Base-by-base conservation (phyloP, 164 flowering plant genomes). In the Dillenia suffruticosa region DNA sequence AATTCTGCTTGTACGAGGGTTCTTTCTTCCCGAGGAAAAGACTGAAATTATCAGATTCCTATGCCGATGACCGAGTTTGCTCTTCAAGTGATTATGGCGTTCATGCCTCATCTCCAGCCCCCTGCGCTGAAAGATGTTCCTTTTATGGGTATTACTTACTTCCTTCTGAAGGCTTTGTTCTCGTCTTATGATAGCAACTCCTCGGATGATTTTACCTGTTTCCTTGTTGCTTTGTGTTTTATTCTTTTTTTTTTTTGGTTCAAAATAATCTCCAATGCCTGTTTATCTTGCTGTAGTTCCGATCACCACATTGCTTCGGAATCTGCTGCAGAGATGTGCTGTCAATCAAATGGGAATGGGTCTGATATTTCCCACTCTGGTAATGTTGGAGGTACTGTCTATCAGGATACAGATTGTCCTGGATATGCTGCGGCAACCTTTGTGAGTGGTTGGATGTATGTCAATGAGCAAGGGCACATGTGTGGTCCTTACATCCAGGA, bases 381-480 rank as follows among this genome's bases (percentile, higher is more conserved):
- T 65, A 67, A 60, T 65, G 51, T 24, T 50, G 77, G 64, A 1
- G 76, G 61, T 15, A 44, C 54, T 16, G 62, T 74, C 12, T 65
- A 60, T 46, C 71, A 51, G 26, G 77, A 68, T 6, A 63, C 62
- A 19, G 66, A 44, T 69, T 67, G 57, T 32, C 43, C 59, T 68
- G 82, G 76, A 16, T 71, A 64, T 59, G 52, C 71, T 9, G 65
- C 65, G 8, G 44, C 84, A 56, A 48, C 68, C 64, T 26, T 63
- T 68, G 94, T 82, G 16, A 85, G 73, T 69, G 97, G 97, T 45
- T 95, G 99, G 99, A 95, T 84, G 94, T 95, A 95, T 64, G 73
- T 85, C 16, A 95, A 88, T 76, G 80, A 88, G 63, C 63, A 71
- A 48, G 90, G 96, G 46, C 83, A 86, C 56, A 82, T 91, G 92